A percentile compares a stretch with the other conserved stretches of the same genome.
These are phyloP conservation scores for Crataegus laevigata DNA, from an alignment of 306 rosid genomes.

Conservation along the genomic window DNA sequence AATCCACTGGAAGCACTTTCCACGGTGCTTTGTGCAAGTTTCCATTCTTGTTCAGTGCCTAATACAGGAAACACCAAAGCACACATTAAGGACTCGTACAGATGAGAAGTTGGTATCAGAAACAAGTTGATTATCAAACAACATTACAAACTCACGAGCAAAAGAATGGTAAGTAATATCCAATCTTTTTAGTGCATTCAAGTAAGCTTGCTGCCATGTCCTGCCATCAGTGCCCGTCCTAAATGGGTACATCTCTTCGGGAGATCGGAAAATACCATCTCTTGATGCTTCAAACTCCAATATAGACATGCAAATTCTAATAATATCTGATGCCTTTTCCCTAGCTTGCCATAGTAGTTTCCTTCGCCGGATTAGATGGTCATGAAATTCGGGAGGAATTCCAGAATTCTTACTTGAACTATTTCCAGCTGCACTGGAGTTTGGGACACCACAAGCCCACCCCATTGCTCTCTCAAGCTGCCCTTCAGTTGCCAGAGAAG, in stretches of 20 bases:
- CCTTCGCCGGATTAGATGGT: slow-evolving; percentile 64
- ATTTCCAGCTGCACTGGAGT: slow-evolving; percentile 50
- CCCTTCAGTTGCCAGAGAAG: slow-evolving; percentile 74
- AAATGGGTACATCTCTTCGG: slow-evolving; percentile 54
- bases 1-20: slow-evolving; percentile 82
- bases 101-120: slow-evolving; percentile 9
- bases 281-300: slow-evolving; percentile 92
- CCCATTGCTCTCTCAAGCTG: slow-evolving; percentile 98
- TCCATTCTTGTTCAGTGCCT: slow-evolving; percentile 98
- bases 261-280: slow-evolving; percentile 60
- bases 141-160: slow-evolving; percentile 49
- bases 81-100: slow-evolving; percentile 10
- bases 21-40: slow-evolving; percentile 75
- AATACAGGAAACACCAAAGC: slow-evolving; percentile 26
- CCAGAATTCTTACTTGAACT: slow-evolving; percentile 60
- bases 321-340: slow-evolving; percentile 74
- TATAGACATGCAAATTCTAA: slow-evolving; percentile 62
- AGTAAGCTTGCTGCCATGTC: slow-evolving; percentile 82
- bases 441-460: slow-evolving; percentile 94
- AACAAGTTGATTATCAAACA: slow-evolving; percentile 5
- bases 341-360: slow-evolving; percentile 67
- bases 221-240: slow-evolving; percentile 56
- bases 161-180: slow-evolving; percentile 74
- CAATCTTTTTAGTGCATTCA: slow-evolving; percentile 66
- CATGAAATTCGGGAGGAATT: slow-evolving; percentile 89